These are phyloP conservation scores for Tricholoma saponaceum DNA, from an alignment of 768 basidiomycete species.

Conservation along the genomic window DNA sequence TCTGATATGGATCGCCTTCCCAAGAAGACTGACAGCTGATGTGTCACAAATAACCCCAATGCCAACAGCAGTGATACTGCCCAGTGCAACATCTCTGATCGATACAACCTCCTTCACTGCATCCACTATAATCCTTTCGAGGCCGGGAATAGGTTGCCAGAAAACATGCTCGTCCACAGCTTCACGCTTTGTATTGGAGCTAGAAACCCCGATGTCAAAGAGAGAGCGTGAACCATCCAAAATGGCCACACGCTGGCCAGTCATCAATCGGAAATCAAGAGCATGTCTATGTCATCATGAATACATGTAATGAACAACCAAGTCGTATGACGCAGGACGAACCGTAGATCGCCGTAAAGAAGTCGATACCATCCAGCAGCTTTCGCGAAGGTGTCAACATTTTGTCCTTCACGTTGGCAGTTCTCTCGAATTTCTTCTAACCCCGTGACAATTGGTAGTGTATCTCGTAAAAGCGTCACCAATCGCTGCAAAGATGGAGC, in stretches of 20 bases:
- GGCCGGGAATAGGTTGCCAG: constrained; percentile 58
- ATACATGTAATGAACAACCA: neutral
- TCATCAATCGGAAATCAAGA: constrained; percentile 76
- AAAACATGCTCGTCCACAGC: constrained; percentile 24
- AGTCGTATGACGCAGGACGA: constrained; percentile 9
- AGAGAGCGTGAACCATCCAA: constrained; percentile 72
- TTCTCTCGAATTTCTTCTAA: constrained; percentile 51
- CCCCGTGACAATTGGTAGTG: constrained; percentile 72
- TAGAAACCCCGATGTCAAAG: constrained; percentile 26
- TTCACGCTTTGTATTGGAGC: constrained; percentile 2
- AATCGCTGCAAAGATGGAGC: constrained; percentile 63
- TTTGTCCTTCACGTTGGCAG: constrained; percentile 27
- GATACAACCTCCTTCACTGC: constrained; percentile 40
- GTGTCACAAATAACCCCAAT: constrained; percentile 62
- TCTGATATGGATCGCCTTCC: constrained; percentile 34
- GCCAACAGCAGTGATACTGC: constrained; percentile 52
- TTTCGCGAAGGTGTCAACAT: constrained; percentile 71
- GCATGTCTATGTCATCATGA: constrained; percentile 49
- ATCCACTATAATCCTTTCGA: constrained; percentile 45
- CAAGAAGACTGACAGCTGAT: constrained; percentile 39
- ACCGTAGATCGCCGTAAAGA: constrained; percentile 67
- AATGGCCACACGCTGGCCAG: constrained; percentile 58
- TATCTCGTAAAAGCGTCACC: constrained; percentile 67
- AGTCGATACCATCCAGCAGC: constrained; percentile 81
- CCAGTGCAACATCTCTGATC: constrained; percentile 24